Evolutionary conservation across 108 stramenopile species (phyloP).

Genomic region (Poteriospumella lacustris): DNA sequence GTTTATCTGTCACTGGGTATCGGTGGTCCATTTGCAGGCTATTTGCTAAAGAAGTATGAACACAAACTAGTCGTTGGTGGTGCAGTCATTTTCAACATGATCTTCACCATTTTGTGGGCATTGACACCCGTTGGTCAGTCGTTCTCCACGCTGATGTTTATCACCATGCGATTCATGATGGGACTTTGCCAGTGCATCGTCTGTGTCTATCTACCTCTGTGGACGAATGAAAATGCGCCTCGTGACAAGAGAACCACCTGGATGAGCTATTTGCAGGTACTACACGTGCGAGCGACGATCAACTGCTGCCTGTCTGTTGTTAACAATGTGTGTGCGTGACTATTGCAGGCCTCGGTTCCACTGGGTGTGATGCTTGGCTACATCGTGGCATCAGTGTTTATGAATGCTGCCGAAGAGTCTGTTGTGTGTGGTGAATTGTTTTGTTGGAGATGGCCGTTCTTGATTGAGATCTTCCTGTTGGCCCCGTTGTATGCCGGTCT

Average conservation of each 20-base stretch:
- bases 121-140: conserved; percentile 15
- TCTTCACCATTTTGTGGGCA: conserved; percentile 26
- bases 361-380: conserved; percentile 23
- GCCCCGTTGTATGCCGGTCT: conserved; percentile 3
- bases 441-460: conserved; percentile 28
- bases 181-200: conserved; percentile 11
- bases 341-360: conserved; percentile 12
- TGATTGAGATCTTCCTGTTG: background rate
- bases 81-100: background rate
- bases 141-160: conserved; percentile 21
- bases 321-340: too few species aligned
- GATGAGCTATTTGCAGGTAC: conserved; percentile 23
- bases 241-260: conserved; percentile 14
- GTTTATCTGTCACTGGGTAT: conserved; percentile 16
- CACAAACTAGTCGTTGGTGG: conserved; percentile 4
- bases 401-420: background rate
- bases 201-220: conserved; percentile 25
- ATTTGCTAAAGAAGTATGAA: conserved; percentile 4
- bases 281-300: background rate
- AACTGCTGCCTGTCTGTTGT: background rate
- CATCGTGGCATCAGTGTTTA: background rate
- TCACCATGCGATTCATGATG: conserved; percentile 15
- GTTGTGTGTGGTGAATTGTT: background rate
- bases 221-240: conserved; percentile 31
- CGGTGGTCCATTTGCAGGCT: conserved; percentile 24